A percentile compares a stretch with the other conserved stretches of the same genome.
Conservation (phyloP, 2,329 filamentous ascomycete genomes). For the Drechslera avenae region DNA sequence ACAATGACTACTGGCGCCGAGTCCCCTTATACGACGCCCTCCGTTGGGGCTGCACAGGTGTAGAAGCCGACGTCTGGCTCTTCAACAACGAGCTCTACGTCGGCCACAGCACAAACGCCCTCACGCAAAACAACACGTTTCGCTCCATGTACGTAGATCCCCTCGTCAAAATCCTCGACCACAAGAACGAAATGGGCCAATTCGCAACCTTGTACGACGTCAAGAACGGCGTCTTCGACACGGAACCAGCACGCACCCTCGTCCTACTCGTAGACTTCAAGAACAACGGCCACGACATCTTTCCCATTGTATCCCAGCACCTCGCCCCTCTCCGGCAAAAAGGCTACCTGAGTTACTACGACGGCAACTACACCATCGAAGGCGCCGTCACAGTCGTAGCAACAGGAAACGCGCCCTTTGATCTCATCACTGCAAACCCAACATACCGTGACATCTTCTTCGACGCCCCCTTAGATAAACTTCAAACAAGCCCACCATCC, state of each 20-base stretch:
- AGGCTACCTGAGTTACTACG: conserved; percentile 58
- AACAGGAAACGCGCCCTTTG: conserved; percentile 59
- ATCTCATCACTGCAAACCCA: conserved; percentile 53
- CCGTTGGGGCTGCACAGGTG: conserved; percentile 59
- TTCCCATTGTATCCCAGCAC: conserved; percentile 48
- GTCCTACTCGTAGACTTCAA: conserved; percentile 61
- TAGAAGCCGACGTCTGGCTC: conserved; percentile 64
- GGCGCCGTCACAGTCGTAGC: conserved; percentile 60
- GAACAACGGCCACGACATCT: conserved; percentile 45
- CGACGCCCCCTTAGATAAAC: conserved; percentile 54
- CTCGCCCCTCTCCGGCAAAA: conserved; percentile 55
- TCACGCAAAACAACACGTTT: conserved; percentile 56
- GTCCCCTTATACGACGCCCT: conserved; percentile 62
- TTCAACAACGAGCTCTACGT: conserved; percentile 60
- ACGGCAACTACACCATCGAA: conserved; percentile 49
- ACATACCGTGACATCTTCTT: conserved; percentile 62
- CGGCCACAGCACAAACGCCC: conserved; percentile 57
- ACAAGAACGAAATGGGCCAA: conserved; percentile 52
- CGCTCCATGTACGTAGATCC: conserved; percentile 60
- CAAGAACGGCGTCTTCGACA: conserved; percentile 58
- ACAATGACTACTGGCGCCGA: conserved; percentile 64
- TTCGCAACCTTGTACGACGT: conserved; percentile 37
- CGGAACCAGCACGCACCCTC: conserved; percentile 54
- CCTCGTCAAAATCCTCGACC: conserved; percentile 55
- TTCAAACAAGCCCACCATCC: conserved; percentile 39